Evolutionary conservation across 129 eudicot species (phyloP), one percentile per base, ranked within the genome.

Genomic region (Silybum marianum): DNA sequence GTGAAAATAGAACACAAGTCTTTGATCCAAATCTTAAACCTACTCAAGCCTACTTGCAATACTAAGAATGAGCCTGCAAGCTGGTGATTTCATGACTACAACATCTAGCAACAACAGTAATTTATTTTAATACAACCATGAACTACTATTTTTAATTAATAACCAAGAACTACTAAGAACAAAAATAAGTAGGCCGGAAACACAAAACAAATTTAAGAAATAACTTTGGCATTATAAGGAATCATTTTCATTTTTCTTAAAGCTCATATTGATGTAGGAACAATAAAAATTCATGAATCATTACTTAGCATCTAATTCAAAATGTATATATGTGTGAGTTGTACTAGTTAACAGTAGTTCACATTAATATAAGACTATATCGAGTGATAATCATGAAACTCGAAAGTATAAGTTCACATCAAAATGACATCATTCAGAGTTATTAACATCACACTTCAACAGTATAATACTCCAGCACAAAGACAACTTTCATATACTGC

Each of bases 1-100:
- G 1, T 21, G 16, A 71, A 71, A 80, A 3, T 51, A 4, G 39
- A 54, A 72, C 65, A 80, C 36, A 71, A 10, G 21, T 19, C 58
- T 71, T 22, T 22, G 26, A 13, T 22, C 69, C 67, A 80, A 80
- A 58, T 72, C 71, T 40, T 72, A 80, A 72, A 39, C 65, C 72
- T 58, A 72, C 34, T 58, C 24, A 69, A 34, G 24, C 68, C 70
- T 71, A 70, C 30, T 42, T 69, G 75, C 74, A 67, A 67, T 46
- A 24, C 66, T 67, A 78, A 78, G 71, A 71, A 71, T 7, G 24
- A 16, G 36, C 34, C 79, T 18, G 30, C 69, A 76, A 39, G 26
- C 18, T 25, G 69, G 68, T 25, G 44, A 74, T 9, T 28, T 13
- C 25, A 58, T 74, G 40, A 76, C 32, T 19, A 65, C 2, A n/a